Base-by-base conservation (phyloP, 2,329 filamentous ascomycete genomes). In the Clarireedia monteithiana region DNA sequence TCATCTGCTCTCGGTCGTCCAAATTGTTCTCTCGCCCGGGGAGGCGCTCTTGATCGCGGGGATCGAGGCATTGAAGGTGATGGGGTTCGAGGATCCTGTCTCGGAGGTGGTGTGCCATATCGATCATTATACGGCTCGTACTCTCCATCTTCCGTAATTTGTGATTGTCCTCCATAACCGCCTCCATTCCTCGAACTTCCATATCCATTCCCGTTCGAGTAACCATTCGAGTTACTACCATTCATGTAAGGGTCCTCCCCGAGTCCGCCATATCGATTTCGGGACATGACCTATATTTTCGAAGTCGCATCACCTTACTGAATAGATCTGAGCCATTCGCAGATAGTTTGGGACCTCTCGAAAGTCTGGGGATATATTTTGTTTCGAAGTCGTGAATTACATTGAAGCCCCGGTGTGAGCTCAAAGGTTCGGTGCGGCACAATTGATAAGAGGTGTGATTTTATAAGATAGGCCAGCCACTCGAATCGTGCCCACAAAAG, bases 101-200 rank as follows among this genome's bases (percentile, higher is more conserved):
- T 40, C 30, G 51, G 51, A 42, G 65, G 58, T 45, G 66, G 62
- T 24, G 63, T 59, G 15, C 61, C 61, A 58, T 65, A 68, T 59
- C 62, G 53, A 53, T 68, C 62, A 26, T 23, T 61, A 57, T 67
- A 67, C n/a, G 66, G 65, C 57, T 67, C 67, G 48, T 69, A 69
- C 30, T 69, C 66, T 36, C 65, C 66, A 42, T 49, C 51, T 27
- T 63, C 63, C 40, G 55, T 55, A 24, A 59, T 61, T 27, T 59
- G 20, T 20, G 20, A 20, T 20, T 20, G 58, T 9, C 61, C 48
- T 17, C 61, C 60, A 53, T 64, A 65, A 40, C 60, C 61, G 48
- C 56, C 57, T 50, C 59, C 60, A 53, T 66, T 62, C 17, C 38
- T 60, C 59, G 55, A 6, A 17, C 38, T 40, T 15, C 38, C 38